Base-by-base conservation (phyloP, 2,329 filamentous ascomycete species). In the Aspergillus aculeatinus region DNA sequence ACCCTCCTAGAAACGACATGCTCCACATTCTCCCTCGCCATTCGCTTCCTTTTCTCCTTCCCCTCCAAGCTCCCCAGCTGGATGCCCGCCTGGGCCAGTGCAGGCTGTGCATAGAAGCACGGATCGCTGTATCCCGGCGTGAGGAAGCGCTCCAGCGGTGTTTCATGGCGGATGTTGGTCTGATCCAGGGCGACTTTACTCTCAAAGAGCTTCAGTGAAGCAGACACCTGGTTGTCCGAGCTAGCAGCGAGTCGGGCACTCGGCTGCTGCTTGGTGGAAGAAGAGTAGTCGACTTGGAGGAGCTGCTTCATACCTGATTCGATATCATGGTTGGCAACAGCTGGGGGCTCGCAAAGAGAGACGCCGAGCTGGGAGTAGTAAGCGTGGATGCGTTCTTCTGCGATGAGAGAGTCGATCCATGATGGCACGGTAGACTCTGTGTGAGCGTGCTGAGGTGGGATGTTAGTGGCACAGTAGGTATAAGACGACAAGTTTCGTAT, bases 61-160 rank as follows among this genome's bases (percentile, higher is more conserved):
- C 58, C 61, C 14, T 67, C 63, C 58, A 63, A 42, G 50, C 60
- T 59, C 1, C 65, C 68, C 51, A 67, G 64, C 10, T 55, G 51
- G 21, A 59, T 57, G 1, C 52, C 63, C 52, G 65, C 49, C 10
- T 63, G 51, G 4, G 55, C 60, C 10, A 70, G 48, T 23, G 66
- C 62, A 5, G 58, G 49, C 48, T 62, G 58, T 14, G 57, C 57
- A 29, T 65, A 62, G 49, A 63, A 64, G 14, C 59, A 59, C 7
- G 63, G 67, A 25, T 68, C 67, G 49, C 62, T 65, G 16, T 58
- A 59, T 27, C 64, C 68, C 6, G 65, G 66, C 1, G 66, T 68
- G 5, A 72, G 58, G 44, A 67, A 70, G 5, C 69, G 66, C 27
- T 72, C 68, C 12, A 72, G 52, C 4, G 69, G 69, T 5, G 55